Evolutionary conservation across 1,284 basidiomycete genomes (phyloP).

Genomic region (Ustilago cynodontis): DNA sequence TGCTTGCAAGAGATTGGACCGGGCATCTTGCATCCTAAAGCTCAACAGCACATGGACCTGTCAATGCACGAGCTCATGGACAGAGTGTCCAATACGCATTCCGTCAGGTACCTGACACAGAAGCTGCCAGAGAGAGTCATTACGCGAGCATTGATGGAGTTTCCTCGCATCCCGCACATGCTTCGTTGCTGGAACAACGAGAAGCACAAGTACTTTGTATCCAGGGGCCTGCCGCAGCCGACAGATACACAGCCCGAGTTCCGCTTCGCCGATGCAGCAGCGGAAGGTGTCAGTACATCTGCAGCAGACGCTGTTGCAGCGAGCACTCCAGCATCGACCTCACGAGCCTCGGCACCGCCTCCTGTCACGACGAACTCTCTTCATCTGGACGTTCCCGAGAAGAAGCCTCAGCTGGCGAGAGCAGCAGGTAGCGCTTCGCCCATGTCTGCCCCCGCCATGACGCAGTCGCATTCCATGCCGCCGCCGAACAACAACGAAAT

Average conservation of each 20-base stretch:
- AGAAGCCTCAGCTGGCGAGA: not conserved
- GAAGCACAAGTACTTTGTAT: constrained; percentile 26
- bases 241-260: constrained; percentile 40
- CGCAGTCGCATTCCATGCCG: constrained; percentile 2
- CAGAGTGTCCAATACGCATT: constrained; percentile 17
- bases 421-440: not conserved
- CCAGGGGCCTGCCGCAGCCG: constrained; percentile 21
- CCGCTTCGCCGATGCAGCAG: constrained; percentile 21
- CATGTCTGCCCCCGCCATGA: constrained; percentile 1
- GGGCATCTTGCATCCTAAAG: constrained; percentile 25
- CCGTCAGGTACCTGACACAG: constrained; percentile 17
- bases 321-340: not conserved
- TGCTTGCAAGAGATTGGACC: constrained; percentile 37
- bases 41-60: constrained; percentile 15
- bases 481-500: constrained; percentile 1
- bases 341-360: constrained; percentile 6
- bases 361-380: not conserved
- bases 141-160: constrained; percentile 42
- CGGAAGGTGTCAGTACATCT: not conserved
- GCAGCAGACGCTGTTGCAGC: not conserved
- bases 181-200: constrained; percentile 37
- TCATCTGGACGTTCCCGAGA: not conserved
- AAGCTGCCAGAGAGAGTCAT: constrained; percentile 29
- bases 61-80: constrained; percentile 40
- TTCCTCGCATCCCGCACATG: constrained; percentile 46